These are phyloP conservation scores for Lentinula novae-zelandiae DNA, from an alignment of 1,284 basidiomycete genomes.

Conservation along the genomic window DNA sequence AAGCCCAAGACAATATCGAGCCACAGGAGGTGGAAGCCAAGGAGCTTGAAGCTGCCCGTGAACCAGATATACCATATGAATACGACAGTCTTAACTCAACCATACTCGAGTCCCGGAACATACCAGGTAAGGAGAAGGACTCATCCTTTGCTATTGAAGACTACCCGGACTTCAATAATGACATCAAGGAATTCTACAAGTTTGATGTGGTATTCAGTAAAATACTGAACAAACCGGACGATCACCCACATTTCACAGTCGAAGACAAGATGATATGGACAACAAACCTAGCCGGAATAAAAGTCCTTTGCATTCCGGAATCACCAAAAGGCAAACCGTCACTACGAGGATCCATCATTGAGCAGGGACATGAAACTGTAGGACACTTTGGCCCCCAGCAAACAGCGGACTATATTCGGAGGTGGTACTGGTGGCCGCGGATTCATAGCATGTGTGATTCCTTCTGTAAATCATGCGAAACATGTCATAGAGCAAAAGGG, in stretches of 20 bases:
- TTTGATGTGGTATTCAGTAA: conserved; percentile 16
- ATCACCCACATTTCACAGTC: conserved; percentile 17
- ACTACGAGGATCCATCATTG: background rate
- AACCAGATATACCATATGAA: background rate
- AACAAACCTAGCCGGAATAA: conserved; percentile 11
- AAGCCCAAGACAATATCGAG: conserved; percentile 1
- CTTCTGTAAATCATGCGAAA: no score
- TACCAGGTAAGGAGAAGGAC: no score
- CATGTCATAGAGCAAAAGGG: no score
- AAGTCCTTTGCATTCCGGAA: conserved; percentile 15
- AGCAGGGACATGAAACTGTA: no score
- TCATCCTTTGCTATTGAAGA: background rate
- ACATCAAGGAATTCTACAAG: background rate
- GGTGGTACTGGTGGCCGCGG: no score
- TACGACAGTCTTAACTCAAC: background rate
- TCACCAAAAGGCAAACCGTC: background rate
- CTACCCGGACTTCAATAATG: background rate
- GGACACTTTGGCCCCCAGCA: no score
- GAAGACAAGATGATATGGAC: conserved; percentile 21
- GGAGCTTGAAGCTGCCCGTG: background rate
- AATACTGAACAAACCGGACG: conserved; percentile 6
- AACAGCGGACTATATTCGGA: no score
- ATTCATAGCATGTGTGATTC: no score
- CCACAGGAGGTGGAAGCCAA: conserved; percentile 5
- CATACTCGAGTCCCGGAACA: background rate